A percentile compares a stretch with the other conserved stretches of the same genome.
phyloP scores from a whole-genome alignment of 305 asterid species.

The Salvia sclarea region DNA sequence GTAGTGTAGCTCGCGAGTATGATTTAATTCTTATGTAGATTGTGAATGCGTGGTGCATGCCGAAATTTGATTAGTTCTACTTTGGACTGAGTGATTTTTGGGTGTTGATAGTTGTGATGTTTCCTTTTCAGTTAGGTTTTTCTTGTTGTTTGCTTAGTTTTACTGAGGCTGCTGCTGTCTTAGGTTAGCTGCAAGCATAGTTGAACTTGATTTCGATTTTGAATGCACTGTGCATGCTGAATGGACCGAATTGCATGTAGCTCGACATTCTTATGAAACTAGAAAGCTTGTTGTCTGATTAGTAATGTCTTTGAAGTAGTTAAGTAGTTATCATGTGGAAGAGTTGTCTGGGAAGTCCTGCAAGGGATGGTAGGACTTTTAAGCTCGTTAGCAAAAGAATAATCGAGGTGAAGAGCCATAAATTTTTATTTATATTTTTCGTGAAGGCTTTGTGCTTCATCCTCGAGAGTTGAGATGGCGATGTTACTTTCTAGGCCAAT shows the following conservation, averaged over 20 bases:
- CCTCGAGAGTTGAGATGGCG: neutral
- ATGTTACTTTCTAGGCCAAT: neutral
- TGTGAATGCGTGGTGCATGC: neutral
- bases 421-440: neutral
- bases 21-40: constrained; percentile 12
- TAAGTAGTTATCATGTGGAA: neutral
- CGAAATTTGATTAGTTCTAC: neutral
- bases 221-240: constrained; percentile 1
- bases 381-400: neutral
- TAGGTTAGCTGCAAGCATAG: constrained; percentile 7
- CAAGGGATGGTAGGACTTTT: neutral
- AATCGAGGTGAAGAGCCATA: neutral
- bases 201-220: constrained; percentile 15
- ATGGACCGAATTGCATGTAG: constrained; percentile 16
- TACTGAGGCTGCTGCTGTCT: neutral
- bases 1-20: constrained; percentile 7
- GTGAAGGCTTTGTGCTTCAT: neutral
- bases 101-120: no score
- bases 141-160: neutral
- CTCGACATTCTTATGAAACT: constrained; percentile 5
- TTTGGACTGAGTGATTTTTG: constrained; percentile 13
- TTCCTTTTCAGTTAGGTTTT: no score
- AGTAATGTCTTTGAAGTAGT: neutral
- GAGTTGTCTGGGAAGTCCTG: neutral
- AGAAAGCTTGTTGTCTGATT: constrained; percentile 7